phyloP scores from a whole-genome alignment of 306 rosid genomes.

The Purshia tridentata region DNA sequence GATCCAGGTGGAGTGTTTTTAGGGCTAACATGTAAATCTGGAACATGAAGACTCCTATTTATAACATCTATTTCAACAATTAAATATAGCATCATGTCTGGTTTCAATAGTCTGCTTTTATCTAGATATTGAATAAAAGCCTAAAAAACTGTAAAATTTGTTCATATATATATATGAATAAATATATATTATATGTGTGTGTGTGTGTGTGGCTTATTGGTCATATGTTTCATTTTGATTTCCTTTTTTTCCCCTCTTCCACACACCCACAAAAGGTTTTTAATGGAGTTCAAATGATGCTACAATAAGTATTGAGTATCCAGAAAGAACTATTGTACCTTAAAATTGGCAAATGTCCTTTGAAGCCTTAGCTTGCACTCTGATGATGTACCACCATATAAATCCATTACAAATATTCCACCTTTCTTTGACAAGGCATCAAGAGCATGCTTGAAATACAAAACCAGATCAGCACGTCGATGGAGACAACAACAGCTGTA shows the following conservation, averaged over 20 bases:
- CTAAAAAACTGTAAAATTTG: not conserved
- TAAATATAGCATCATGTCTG: not conserved
- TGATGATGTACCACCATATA: conserved; percentile 90
- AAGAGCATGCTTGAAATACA: conserved; percentile 74
- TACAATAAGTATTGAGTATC: conserved; percentile 7
- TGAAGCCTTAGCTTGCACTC: conserved; percentile 79
- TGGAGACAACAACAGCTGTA: conserved; percentile 97
- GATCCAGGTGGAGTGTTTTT: not conserved
- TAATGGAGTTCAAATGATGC: conserved; percentile 9
- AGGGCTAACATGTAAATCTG: not conserved
- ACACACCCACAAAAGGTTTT: conserved; percentile 1
- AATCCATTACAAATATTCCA: conserved; percentile 92
- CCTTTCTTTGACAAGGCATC: conserved; percentile 67
- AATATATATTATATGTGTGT: no score
- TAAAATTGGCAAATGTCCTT: conserved; percentile 78
- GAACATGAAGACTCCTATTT: not conserved
- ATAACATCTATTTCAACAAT: no score
- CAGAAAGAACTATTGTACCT: conserved; percentile 47
- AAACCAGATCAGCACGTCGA: conserved; percentile 68
- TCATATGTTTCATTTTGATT: not conserved
- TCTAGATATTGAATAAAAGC: not conserved
- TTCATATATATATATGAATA: not conserved
- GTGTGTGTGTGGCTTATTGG: not conserved
- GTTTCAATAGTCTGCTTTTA: not conserved
- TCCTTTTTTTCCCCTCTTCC: not conserved